Conservation (phyloP, 2,329 filamentous ascomycete species). For the Fusarium guadeloupense region DNA sequence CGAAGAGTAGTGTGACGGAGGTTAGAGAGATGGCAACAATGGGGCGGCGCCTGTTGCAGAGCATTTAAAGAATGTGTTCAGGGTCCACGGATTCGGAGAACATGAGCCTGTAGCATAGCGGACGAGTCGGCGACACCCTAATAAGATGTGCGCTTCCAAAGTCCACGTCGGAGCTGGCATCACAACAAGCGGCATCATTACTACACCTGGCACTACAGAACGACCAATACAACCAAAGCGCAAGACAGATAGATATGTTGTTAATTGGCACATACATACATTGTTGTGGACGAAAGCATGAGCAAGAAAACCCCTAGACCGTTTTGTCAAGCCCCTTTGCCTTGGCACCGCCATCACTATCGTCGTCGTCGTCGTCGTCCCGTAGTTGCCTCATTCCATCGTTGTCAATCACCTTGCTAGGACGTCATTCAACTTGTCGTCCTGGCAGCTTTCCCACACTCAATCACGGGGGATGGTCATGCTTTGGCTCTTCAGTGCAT, state of each 20-base stretch:
- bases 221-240: background rate
- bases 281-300: background rate
- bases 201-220: background rate
- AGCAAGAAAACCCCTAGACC: background rate
- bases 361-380: too few species aligned
- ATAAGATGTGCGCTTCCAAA: constrained; percentile 7
- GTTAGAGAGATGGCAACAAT: background rate
- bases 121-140: constrained; percentile 2
- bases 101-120: constrained; percentile 20
- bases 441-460: too few species aligned
- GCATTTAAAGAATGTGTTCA: background rate
- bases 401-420: too few species aligned
- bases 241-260: too few species aligned
- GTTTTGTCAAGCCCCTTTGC: too few species aligned
- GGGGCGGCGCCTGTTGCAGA: too few species aligned
- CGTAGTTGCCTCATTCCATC: too few species aligned
- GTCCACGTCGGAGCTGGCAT: background rate
- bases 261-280: too few species aligned
- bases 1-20: constrained; percentile 48
- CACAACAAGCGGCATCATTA: background rate
- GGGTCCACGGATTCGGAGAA: background rate
- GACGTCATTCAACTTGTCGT: too few species aligned
- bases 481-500: too few species aligned
- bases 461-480: too few species aligned
- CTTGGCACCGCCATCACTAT: too few species aligned